Evolutionary conservation across 164 flowering plant species (phyloP).

Genomic region (Magnolia kwangsiensis): DNA sequence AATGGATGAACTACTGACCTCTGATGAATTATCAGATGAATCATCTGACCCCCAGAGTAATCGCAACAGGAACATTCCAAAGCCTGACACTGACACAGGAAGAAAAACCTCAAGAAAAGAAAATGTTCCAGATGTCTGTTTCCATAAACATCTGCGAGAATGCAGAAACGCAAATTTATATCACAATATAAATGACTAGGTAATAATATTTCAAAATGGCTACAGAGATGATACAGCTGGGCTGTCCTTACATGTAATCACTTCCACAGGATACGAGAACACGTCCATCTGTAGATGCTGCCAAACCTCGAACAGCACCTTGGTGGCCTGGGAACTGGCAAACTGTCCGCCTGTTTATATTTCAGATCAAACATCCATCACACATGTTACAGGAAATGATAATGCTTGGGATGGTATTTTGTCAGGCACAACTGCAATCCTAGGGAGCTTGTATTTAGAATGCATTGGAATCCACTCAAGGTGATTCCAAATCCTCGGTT

Average conservation of each 20-base stretch:
- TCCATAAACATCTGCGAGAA: not conserved
- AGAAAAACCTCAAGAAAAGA: not conserved
- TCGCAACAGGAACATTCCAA: constrained; percentile 74
- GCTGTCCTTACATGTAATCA: constrained; percentile 75
- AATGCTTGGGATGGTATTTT: not conserved
- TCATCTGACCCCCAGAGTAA: constrained; percentile 35
- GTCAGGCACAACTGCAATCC: not conserved
- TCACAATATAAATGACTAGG: not conserved
- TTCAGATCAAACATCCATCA: constrained; percentile 4
- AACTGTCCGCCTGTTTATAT: constrained; percentile 58
- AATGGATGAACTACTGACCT: constrained; percentile 38
- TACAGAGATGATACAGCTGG: no score
- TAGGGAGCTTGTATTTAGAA: no score
- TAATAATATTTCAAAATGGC: no score
- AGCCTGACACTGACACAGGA: constrained; percentile 66
- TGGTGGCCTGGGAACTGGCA: constrained; percentile 86
- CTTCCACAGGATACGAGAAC: constrained; percentile 84
- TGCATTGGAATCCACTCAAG: no score
- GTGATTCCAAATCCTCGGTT: no score
- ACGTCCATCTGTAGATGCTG: constrained; percentile 92
- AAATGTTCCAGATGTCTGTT: not conserved
- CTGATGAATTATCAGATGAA: constrained; percentile 32
- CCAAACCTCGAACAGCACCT: constrained; percentile 82
- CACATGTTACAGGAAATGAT: not conserved
- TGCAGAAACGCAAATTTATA: not conserved